Base-by-base conservation (phyloP, 805 yeast species). In the Schizosaccharomyces japonicus region DNA sequence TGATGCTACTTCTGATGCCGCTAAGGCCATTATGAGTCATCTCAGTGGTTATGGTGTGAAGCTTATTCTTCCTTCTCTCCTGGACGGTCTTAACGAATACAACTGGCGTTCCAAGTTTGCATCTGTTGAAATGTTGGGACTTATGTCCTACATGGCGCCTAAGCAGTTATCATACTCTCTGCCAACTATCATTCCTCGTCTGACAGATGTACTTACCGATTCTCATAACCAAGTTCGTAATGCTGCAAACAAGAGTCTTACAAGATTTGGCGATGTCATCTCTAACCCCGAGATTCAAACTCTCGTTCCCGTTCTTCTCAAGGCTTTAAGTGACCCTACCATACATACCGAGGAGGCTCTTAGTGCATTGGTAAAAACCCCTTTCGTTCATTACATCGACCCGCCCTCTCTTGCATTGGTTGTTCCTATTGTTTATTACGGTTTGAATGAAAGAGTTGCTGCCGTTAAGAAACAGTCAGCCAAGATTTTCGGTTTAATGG, bases 401-500 rank as follows among this genome's bases (percentile, higher is more conserved):
- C 95, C 95, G 19, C 96, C 99, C 2, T 87, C 96, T 1, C 68
- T 90, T 57, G 98, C 99, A 0, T 70, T 90, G 56, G 83, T 90
- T 49, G 82, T 85, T 52, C 95, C 85, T 58, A 95, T 90, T 47
- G 78, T 90, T 45, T 90, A 83, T 59, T 75, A 98, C 61, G 99
- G 96, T 65, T 76, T 90, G 80, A 75, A 72, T 47, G 96, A 87
- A 54, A 69, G 98, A 57, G 80, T 94, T n/a, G 95, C 96, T 0
- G 69, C 76, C 39, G 81, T 90, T 4, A 90, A 87, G 66, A 75
- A 80, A 60, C 83, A 83, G 61, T 87, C 96, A 0, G 85, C 96
- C 62, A 95, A 90, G 63, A 87, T 90, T 67, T 95, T 90, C 28
- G 99, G 99, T 52, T 90, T 90, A 58, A 90, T 90, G 96, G 84